Base-by-base conservation (phyloP, 2,329 filamentous ascomycete species). In the Fusarium haematococcum region DNA sequence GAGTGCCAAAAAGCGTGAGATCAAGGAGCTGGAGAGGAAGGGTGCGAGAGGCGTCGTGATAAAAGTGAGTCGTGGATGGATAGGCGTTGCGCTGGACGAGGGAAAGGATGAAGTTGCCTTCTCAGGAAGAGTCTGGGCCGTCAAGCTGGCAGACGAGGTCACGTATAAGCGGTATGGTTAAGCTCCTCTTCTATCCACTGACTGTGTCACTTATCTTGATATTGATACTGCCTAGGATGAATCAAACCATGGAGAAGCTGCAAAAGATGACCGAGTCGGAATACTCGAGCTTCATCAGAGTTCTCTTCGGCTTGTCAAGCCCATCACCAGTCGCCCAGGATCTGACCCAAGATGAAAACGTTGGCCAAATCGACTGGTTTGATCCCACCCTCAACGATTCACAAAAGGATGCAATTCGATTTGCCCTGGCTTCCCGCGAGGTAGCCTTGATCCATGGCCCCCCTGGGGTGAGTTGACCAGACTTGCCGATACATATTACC, bases 371-470 rank as follows among this genome's bases (percentile, higher is more conserved):
- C 9, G 84, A 89, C 48, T 93, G 91, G 91, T 79, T 91, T 65
- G 90, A 93, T 75, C 85, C 87, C 18, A 87, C 85, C 18, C 83
- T 93, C 25, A 93, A 93, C 77, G 88, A 91, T 14, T 91, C 89
- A 14, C 91, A 93, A 79, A 92, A 91, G 75, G 89, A 92, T 66
- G 91, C 91, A 18, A 91, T 93, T 67, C 84, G 90, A n/a, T 99
- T 98, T 80, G 95, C 96, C 0, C 85, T 99, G 63, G 93, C 92
- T 8, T 93, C 94, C 2, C 88, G 88, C 63, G 95, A 98, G 78
- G 89, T 98, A 32, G 94, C 95, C 3, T 86, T 98, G 68, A 98
- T 99, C 63, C 97, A 99, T 80, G 97, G 97, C 0, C 97, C 97
- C 1, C 97, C 97, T 1, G 97, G 97, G 1, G 90, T 90, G 82